A percentile compares a stretch with the other conserved stretches of the same genome.
Evolutionary conservation across 1,139 yeast genomes (phyloP).

Genomic region (Pneumocystis carinii): DNA sequence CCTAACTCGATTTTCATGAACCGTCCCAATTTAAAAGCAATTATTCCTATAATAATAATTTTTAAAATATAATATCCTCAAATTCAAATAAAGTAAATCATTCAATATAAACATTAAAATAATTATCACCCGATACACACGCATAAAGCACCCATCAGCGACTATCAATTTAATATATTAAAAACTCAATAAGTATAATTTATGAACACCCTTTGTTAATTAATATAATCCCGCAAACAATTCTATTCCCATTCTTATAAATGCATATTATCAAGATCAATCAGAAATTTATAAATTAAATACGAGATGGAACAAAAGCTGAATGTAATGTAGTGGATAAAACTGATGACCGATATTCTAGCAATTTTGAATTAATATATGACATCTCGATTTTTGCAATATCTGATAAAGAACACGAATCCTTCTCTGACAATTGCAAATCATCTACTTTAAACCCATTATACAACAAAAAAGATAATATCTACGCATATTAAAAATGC

Average conservation of each 20-base stretch:
- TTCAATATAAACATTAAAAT: not conserved
- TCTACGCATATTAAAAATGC: not conserved
- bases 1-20: not conserved
- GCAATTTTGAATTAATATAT: not conserved
- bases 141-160: not conserved
- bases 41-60: not conserved
- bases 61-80: not conserved
- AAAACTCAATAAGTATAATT: not conserved
- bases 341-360: not conserved
- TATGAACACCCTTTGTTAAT: not conserved
- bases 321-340: not conserved
- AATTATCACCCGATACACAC: not conserved
- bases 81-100: not conserved
- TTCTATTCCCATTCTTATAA: not conserved
- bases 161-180: not conserved
- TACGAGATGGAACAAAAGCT: not conserved
- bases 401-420: not conserved
- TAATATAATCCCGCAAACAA: not conserved
- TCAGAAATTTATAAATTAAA: not conserved
- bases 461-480: not conserved
- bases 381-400: not conserved
- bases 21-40: not conserved
- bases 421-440: not conserved
- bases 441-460: not conserved
- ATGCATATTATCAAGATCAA: not conserved